Base-by-base conservation (phyloP, 768 basidiomycete species). In the Phlegmacium glaucopus region DNA sequence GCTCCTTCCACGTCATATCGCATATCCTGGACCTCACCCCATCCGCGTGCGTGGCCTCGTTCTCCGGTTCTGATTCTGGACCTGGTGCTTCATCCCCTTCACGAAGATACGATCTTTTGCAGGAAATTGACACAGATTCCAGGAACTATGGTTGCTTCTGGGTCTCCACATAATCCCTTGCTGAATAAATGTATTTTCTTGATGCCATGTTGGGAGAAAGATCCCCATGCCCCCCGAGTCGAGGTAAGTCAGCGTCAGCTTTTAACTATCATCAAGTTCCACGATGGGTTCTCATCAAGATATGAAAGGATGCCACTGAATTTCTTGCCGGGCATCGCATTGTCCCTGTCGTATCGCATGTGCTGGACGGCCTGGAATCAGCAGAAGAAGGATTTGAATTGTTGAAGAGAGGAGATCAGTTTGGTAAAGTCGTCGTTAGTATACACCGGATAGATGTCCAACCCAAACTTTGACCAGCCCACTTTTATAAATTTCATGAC, bases 221-320 rank as follows among this genome's bases (percentile, higher is more conserved):
- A 79, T 50, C 82, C 81, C 2, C 69, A 77, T 12, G 81, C 76
- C 0, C 90, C n/a, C 89, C 3, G 88, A 90, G n/a, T n/a, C n/a
- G n/a, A 67, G 70, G 71, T 9, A 67, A 62, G 87, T 87, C 54
- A 45, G 75, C 38, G 11, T 18, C 16, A n/a, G 28, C 40, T 39
- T 18, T 25, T 7, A 28, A 6, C n/a, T n/a, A 35, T 37, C 42
- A 30, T n/a, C 41, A 90, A 89, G 89, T 29, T 87, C 87, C 1
- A 90, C 84, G 22, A 90, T 93, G 89, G 90, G 89, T 13, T 90
- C 89, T 7, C 79, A 75, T 54, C 72, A 79, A 45, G 90, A 93
- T 65, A 72, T 93, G 48, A 62, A 75, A 44, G n/a, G 80, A 82
- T 27, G 89, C 88, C 16, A 89, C 88, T 1, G 62, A 67, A 11